Evolutionary conservation across 805 yeast genomes (phyloP).

Genomic region (Pichia thaimueangensis): DNA sequence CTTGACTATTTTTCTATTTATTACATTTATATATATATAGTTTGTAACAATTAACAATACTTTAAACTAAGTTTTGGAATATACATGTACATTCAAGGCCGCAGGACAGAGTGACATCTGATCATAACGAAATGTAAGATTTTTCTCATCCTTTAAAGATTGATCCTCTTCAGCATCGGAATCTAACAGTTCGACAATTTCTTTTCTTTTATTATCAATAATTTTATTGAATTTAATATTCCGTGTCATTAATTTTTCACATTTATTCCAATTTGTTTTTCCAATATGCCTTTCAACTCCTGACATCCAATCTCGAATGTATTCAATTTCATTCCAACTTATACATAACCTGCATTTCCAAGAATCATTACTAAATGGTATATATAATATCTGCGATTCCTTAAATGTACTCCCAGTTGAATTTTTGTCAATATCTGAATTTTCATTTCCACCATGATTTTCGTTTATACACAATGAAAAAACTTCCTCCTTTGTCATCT

Average conservation of each 20-base stretch:
- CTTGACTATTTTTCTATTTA: too few species aligned
- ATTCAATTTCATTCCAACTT: slow-evolving; percentile 18
- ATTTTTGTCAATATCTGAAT: slow-evolving; percentile 2
- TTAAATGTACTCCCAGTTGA: not conserved
- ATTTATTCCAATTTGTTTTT: slow-evolving; percentile 5
- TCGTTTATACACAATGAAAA: slow-evolving; percentile 9
- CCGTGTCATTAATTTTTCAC: slow-evolving; percentile 17
- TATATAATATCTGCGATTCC: slow-evolving; percentile 9
- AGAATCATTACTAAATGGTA: slow-evolving; percentile 20
- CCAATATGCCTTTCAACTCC: slow-evolving; percentile 3
- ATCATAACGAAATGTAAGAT: slow-evolving; percentile 16
- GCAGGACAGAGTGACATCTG: slow-evolving; percentile 17
- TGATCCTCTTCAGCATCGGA: slow-evolving; percentile 4
- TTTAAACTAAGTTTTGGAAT: slow-evolving; percentile 15
- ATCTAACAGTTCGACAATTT: not conserved
- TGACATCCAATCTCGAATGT: slow-evolving; percentile 10
- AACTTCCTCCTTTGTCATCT: slow-evolving; percentile 19
- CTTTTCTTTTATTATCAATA: not conserved
- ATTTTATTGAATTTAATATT: slow-evolving; percentile 10
- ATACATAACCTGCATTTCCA: slow-evolving; percentile 25
- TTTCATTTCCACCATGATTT: slow-evolving; percentile 1
- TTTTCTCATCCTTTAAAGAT: slow-evolving; percentile 9
- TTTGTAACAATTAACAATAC: too few species aligned
- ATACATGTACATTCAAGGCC: slow-evolving; percentile 21
- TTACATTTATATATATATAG: too few species aligned